Conservation (phyloP, 1,284 basidiomycete species). For the Hortiboletus rubellus region DNA sequence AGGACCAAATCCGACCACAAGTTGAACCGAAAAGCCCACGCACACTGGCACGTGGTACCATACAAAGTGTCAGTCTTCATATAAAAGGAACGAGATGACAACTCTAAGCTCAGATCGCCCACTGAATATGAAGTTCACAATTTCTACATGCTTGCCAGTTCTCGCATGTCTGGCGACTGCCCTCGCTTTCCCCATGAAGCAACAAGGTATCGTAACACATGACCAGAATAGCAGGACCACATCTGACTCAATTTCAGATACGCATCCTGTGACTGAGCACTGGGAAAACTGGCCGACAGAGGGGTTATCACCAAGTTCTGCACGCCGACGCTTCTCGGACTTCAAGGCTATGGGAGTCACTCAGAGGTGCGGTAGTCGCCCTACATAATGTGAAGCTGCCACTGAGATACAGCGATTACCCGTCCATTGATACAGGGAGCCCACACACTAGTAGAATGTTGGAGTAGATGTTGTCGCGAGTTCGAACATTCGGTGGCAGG, state of each 20-base stretch:
- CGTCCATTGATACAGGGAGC: too few species aligned
- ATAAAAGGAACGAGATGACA: neutral
- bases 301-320: too few species aligned
- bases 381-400: neutral
- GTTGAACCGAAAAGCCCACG: too few species aligned
- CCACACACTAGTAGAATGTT: too few species aligned
- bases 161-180: neutral
- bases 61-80: neutral
- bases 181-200: neutral
- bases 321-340: too few species aligned
- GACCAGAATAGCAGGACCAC: neutral
- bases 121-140: slow-evolving; percentile 1
- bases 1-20: neutral
- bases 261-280: neutral
- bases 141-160: neutral
- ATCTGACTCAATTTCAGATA: neutral
- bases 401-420: neutral
- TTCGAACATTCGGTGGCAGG: too few species aligned
- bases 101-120: neutral
- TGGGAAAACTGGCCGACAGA: too few species aligned
- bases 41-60: too few species aligned
- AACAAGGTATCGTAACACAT: neutral
- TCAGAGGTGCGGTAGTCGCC: neutral
- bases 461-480: too few species aligned
- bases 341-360: too few species aligned